Evolutionary conservation across 768 basidiomycete genomes (phyloP).

Genomic region (Lanmaoa rubissima): DNA sequence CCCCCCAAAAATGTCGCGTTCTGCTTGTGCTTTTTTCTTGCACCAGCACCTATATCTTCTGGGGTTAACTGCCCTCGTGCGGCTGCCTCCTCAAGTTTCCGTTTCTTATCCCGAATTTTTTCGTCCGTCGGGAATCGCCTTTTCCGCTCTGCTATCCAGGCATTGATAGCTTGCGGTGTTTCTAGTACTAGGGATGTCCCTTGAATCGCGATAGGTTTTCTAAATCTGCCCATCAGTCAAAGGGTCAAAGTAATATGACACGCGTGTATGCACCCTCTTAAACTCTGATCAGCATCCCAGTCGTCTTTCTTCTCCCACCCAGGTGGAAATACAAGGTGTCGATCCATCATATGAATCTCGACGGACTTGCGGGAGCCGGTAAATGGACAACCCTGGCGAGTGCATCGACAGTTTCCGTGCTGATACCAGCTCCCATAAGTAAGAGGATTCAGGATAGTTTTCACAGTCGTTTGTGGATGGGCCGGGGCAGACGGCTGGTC

Average conservation of each 20-base stretch:
- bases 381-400: slow-evolving; percentile 63
- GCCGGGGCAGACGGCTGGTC: slow-evolving; percentile 2
- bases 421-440: slow-evolving; percentile 53
- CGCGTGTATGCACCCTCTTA: slow-evolving; percentile 59
- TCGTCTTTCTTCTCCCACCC: slow-evolving; percentile 64
- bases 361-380: slow-evolving; percentile 67
- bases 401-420: slow-evolving; percentile 58
- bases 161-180: slow-evolving; percentile 75
- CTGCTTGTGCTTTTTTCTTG: slow-evolving; percentile 43
- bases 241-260: neutral
- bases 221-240: slow-evolving; percentile 29
- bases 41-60: slow-evolving; percentile 41
- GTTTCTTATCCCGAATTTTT: slow-evolving; percentile 76
- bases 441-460: slow-evolving; percentile 19
- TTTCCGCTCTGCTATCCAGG: slow-evolving; percentile 89
- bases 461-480: slow-evolving; percentile 2
- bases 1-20: slow-evolving; percentile 10
- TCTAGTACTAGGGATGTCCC: slow-evolving; percentile 78
- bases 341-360: slow-evolving; percentile 84
- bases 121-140: slow-evolving; percentile 76
- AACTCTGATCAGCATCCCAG: slow-evolving; percentile 82
- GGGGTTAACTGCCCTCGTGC: slow-evolving; percentile 73
- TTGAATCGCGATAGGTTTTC: slow-evolving; percentile 71
- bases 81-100: slow-evolving; percentile 73
- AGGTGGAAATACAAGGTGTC: slow-evolving; percentile 80